Percentiles rank a stretch among this genome's conserved stretches.
phyloP scores from a whole-genome alignment of 805 yeast species.

The Hanseniaspora jakobsenii region DNA sequence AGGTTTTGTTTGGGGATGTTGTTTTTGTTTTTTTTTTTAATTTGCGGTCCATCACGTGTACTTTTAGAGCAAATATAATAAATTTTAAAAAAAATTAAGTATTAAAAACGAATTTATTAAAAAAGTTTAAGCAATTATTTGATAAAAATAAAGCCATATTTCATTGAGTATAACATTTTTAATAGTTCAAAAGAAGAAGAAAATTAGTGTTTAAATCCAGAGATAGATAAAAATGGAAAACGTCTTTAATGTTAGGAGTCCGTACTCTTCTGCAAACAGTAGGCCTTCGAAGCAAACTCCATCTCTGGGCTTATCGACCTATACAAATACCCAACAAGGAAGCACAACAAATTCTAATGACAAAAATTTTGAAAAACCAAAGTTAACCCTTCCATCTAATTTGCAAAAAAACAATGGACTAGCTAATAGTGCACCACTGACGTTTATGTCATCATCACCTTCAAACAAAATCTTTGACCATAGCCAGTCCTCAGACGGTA shows the following conservation, averaged over 20 bases:
- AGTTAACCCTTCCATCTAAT: constrained; percentile 1
- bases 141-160: no score
- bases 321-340: background rate
- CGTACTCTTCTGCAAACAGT: constrained; percentile 7
- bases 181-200: no score
- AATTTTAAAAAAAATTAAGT: no score
- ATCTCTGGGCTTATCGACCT: background rate
- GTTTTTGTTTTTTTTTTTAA: no score
- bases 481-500: constrained; percentile 8
- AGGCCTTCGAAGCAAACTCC: background rate
- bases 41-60: no score
- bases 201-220: no score
- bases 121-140: no score
- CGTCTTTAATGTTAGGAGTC: constrained; percentile 11
- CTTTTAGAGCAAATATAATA: no score
- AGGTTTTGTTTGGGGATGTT: no score
- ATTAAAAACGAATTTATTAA: no score
- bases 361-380: constrained; percentile 3
- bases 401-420: constrained; percentile 5
- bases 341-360: background rate
- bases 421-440: background rate
- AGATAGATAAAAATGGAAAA: no score
- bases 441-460: background rate
- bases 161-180: no score
- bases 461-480: background rate